A percentile compares a stretch with the other conserved stretches of the same genome.
These are phyloP conservation scores for Erodium texanum DNA, from an alignment of 441 rosid genomes.

Conservation along the genomic window DNA sequence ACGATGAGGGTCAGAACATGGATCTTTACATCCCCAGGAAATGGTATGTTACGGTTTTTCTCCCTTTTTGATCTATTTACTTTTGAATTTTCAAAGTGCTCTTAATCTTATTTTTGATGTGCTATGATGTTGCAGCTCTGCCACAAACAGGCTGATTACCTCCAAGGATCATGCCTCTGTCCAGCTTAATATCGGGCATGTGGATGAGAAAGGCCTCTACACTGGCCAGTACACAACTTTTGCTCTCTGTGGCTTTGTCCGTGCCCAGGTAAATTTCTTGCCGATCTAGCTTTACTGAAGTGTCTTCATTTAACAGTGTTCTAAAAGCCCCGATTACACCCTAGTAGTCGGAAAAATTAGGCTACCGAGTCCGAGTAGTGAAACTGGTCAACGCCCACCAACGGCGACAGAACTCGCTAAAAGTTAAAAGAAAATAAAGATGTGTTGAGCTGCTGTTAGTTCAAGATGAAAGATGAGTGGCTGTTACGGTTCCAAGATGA, in stretches of 20 bases:
- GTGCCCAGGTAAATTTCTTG: constrained; percentile 51
- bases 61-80: background rate
- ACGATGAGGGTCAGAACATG: constrained; percentile 73
- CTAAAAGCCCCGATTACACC: too few species aligned
- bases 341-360: too few species aligned
- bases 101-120: background rate
- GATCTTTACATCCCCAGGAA: constrained; percentile 91
- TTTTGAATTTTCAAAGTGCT: too few species aligned
- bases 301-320: too few species aligned
- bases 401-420: too few species aligned
- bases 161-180: constrained; percentile 91
- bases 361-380: too few species aligned
- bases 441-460: too few species aligned
- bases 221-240: constrained; percentile 62
- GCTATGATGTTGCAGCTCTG: constrained; percentile 42
- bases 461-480: too few species aligned
- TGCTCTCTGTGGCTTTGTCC: constrained; percentile 74
- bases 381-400: too few species aligned
- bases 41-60: constrained; percentile 31
- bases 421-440: too few species aligned
- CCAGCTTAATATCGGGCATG: constrained; percentile 78
- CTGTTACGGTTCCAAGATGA: too few species aligned
- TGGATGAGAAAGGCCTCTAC: constrained; percentile 70
- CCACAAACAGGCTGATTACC: constrained; percentile 84
- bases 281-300: background rate